Evolutionary conservation across 441 rosid genomes (phyloP), one percentile per base, ranked within the genome.

Genomic region (Sinapis alba): DNA sequence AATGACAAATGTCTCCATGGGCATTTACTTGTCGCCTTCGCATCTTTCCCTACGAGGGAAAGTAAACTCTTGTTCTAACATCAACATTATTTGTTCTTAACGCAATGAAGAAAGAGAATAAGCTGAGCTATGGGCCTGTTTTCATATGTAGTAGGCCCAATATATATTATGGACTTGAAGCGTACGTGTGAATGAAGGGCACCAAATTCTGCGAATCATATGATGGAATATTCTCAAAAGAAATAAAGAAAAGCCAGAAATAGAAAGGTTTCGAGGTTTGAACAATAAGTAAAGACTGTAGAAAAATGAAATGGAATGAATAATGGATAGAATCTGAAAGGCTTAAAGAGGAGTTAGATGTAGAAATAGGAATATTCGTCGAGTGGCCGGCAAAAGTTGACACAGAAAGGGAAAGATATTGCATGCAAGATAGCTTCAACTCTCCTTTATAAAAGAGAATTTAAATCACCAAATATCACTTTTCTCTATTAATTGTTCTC

Each of bases 341-440:
- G 75, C 67, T 69, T 53, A 13, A 16, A 65, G 54, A 70, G 18
- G 71, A 69, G 58, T 36, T 20, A 62, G 15, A 62, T 27, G 58
- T 54, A 75, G 20, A 70, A 47, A 30, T 23, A 65, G 27, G 76
- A 66, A 77, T 71, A 71, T 77, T 77, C 73, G 77, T 32, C 50
- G 73, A 77, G 69, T 77, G 76, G 80, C 72, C 73, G 76, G 76
- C 80, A 77, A 77, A 77, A 77, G 68, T 71, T 70, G 80, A 65
- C 73, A 65, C 50, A 71, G 20, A 65, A 65, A 77, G 69, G 24
- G 72, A 71, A 65, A 77, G 19, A 72, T 47, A 71, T 66, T 71
- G 80, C 80, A 77, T 77, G 80, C 77, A 71, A 77, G 72, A 65
- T 77, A 30, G 51, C 43, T 60, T 65, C 76, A 34, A 34, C 65